Evolutionary conservation across 2,329 filamentous ascomycete genomes (phyloP).

Genomic region (Parafenestella ontariensis): DNA sequence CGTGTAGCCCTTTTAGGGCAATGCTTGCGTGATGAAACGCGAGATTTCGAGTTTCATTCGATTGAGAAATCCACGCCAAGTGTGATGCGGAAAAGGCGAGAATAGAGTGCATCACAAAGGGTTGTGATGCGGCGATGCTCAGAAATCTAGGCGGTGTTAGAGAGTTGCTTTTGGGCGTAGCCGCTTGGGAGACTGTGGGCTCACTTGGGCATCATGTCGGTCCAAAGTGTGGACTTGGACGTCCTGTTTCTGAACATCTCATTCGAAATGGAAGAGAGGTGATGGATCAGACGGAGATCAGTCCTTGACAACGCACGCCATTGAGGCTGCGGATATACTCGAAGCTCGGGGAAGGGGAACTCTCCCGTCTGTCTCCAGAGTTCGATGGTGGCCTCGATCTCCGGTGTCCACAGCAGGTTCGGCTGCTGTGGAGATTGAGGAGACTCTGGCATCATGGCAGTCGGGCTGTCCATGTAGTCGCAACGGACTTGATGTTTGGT

Average conservation of each 20-base stretch:
- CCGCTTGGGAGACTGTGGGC: conserved; percentile 47
- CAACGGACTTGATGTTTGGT: conserved; percentile 99
- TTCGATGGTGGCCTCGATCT: conserved; percentile 81
- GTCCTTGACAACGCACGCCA: conserved; percentile 76
- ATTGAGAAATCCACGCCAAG: conserved; percentile 87
- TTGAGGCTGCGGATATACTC: conserved; percentile 75
- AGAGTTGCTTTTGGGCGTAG: conserved; percentile 25
- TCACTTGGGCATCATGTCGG: conserved; percentile 89
- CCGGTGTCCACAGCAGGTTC: conserved; percentile 82
- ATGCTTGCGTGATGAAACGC: conserved; percentile 87
- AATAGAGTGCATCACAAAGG: conserved; percentile 93
- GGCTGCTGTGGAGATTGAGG: conserved; percentile 60
- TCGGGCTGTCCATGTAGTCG: conserved; percentile 90
- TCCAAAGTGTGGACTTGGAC: conserved; percentile 89
- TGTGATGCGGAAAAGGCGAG: conserved; percentile 95
- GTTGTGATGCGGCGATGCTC: conserved; percentile 78
- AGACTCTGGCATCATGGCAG: conserved; percentile 66
- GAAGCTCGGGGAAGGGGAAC: conserved; percentile 84
- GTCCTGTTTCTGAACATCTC: conserved; percentile 80
- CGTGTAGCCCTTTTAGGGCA: conserved; percentile 85
- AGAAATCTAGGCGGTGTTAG: conserved; percentile 69
- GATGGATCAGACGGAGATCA: conserved; percentile 87
- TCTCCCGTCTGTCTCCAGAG: conserved; percentile 83
- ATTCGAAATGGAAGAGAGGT: conserved; percentile 84
- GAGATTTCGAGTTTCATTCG: conserved; percentile 83